Base-by-base conservation (phyloP, 2,329 filamentous ascomycete genomes). In the Aspergillus versicolor region DNA sequence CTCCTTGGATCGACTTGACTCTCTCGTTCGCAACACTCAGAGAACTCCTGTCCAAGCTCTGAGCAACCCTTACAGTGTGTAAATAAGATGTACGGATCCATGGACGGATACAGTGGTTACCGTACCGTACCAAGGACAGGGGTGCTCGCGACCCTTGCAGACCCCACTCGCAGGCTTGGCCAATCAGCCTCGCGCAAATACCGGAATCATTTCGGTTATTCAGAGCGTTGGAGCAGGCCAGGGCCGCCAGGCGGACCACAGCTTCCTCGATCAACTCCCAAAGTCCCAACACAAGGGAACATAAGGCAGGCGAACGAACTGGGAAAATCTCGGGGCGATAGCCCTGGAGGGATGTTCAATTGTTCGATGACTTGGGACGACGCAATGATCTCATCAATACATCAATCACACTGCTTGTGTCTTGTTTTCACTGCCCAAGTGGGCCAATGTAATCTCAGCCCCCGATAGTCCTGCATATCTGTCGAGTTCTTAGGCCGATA, bases 41-140 rank as follows among this genome's bases (percentile, higher is more conserved):
- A 11, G 27, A 30, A 30, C 27, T 30, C 27, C 27, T 30, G 27
- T 30, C 27, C 27, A 11, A 30, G 27, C 27, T 30, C 27, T 30
- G 27, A 9, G 27, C 27, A 30, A 30, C 27, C 27, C 27, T 30
- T 30, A 11, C 27, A 11, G 34, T 37, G 34, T 37, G 13, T 24
- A 52, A 63, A 60, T 55, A 62, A 61, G 59, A 54, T 61, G 60
- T 57, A 56, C 54, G 17, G 48, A 61, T 55, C 62, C 60, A 59
- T 63, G 60, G 62, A 43, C 7, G 32, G 22, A 34, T 46, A 24
- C 41, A 42, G 13, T 38, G 27, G 27, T 54, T 64, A 62, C 62
- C 47, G 56, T 62, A 63, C 56, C 22, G 56, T 62, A 64, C 60
- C 50, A 52, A 30, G 40, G 58, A 56, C 54, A 51, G 57, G 12